Conservation (phyloP, 1,139 yeast species). For the Scheffersomyces lignicola region DNA sequence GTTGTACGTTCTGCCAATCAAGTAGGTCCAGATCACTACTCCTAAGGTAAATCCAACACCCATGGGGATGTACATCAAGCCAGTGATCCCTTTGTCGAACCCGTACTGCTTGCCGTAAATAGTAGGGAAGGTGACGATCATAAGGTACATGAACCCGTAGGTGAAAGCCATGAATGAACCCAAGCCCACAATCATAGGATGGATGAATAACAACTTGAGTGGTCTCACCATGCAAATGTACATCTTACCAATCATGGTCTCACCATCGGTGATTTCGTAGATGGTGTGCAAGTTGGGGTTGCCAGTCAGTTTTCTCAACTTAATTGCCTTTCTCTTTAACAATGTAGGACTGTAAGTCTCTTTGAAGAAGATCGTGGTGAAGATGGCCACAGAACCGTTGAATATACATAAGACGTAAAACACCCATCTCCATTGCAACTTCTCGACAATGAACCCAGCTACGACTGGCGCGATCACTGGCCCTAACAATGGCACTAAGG, state of each 20-base stretch:
- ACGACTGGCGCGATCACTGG: slow-evolving; percentile 63
- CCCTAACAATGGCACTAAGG: slow-evolving; percentile 52
- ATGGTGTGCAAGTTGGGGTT: slow-evolving; percentile 42
- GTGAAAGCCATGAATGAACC: slow-evolving; percentile 50
- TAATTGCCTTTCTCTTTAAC: slow-evolving; percentile 31
- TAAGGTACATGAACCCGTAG: slow-evolving; percentile 48
- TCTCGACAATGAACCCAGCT: slow-evolving; percentile 55
- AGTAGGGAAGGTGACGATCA: slow-evolving; percentile 46
- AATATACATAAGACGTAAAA: slow-evolving; percentile 43
- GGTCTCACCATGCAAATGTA: slow-evolving; percentile 40
- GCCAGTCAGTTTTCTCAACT: slow-evolving; percentile 35
- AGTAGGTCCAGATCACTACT: slow-evolving; percentile 38
- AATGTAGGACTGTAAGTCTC: slow-evolving; percentile 46
- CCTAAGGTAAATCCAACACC: slow-evolving; percentile 46
- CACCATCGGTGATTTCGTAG: slow-evolving; percentile 42
- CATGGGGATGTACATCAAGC: slow-evolving; percentile 48
- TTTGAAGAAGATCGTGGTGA: slow-evolving; percentile 34
- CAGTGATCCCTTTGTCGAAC: slow-evolving; percentile 32
- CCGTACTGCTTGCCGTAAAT: slow-evolving; percentile 37
- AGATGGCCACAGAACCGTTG: slow-evolving; percentile 39
- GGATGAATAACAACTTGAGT: slow-evolving; percentile 38
- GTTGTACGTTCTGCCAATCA: slow-evolving; percentile 32
- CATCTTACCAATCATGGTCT: slow-evolving; percentile 31
- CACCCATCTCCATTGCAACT: slow-evolving; percentile 46
- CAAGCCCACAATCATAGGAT: slow-evolving; percentile 46